phyloP scores from a whole-genome alignment of 208 protist species.

The Wallacemonas sp. region DNA sequence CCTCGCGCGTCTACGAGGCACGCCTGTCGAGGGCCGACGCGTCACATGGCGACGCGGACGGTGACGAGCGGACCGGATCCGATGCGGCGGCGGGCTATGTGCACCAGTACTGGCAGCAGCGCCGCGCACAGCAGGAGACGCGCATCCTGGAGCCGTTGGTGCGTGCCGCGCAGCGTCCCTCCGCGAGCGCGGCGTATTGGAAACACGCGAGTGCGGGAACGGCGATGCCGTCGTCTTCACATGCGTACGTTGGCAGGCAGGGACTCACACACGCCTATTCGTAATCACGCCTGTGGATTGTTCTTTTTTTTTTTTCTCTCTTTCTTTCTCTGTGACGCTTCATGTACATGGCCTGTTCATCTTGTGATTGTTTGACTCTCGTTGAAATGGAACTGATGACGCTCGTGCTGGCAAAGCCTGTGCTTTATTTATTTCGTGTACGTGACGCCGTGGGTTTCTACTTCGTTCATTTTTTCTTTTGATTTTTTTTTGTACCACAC shows the following conservation, averaged over 20 bases:
- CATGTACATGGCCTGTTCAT: too few species aligned
- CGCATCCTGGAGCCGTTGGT: too few species aligned
- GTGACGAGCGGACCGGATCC: background rate
- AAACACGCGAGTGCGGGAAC: too few species aligned
- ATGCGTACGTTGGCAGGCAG: background rate
- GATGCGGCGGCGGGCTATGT: background rate
- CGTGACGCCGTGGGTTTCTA: too few species aligned
- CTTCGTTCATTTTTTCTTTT: slow-evolving; percentile 18
- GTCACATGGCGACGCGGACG: background rate
- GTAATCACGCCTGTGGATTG: background rate
- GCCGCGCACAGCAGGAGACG: background rate
- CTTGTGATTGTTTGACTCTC: slow-evolving; percentile 16
- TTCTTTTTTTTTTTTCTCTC: slow-evolving; percentile 4
- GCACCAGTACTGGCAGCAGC: slow-evolving; percentile 2
- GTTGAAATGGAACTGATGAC: too few species aligned
- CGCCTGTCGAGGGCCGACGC: background rate
- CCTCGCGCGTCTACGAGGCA: background rate
- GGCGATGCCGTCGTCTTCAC: slow-evolving; percentile 4
- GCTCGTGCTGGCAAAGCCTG: too few species aligned
- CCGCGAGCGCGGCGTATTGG: too few species aligned
- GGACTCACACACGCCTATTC: background rate
- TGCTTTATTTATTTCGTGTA: too few species aligned
- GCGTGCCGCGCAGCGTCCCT: too few species aligned
- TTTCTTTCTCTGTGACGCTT: slow-evolving; percentile 9
- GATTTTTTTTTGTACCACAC: background rate